A percentile compares a stretch with the other conserved stretches of the same genome.
These are phyloP conservation scores for Achaetomium macrosporum DNA, from an alignment of 2,329 filamentous ascomycete genomes.

Conservation along the genomic window DNA sequence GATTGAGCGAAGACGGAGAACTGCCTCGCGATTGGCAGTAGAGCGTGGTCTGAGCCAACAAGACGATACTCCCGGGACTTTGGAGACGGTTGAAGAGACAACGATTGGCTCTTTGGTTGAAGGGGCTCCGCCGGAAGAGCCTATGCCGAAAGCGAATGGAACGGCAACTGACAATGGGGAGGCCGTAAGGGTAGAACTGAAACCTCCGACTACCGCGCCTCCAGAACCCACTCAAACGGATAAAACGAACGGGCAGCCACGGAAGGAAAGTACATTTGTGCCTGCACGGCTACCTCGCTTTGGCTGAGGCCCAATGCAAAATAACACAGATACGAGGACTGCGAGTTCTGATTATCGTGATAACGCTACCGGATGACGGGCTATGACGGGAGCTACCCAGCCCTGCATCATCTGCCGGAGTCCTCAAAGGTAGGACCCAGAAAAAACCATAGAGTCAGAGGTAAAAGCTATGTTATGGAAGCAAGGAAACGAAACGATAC, in stretches of 20 bases:
- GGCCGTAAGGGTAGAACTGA: conserved; percentile 8
- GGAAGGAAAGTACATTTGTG: conserved; percentile 37
- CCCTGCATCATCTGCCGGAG: too few species aligned
- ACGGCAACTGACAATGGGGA: conserved; percentile 3
- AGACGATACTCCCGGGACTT: conserved; percentile 29
- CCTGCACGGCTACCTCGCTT: conserved; percentile 56
- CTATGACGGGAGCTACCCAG: too few species aligned
- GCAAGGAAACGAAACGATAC: neutral
- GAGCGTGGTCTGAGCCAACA: conserved; percentile 41
- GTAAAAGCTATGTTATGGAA: too few species aligned
- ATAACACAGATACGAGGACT: neutral
- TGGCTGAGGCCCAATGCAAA: conserved; percentile 29
- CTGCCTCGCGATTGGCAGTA: conserved; percentile 46
- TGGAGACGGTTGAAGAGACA: conserved; percentile 32
- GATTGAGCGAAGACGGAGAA: conserved; percentile 46
- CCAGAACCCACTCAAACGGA: conserved; percentile 4
- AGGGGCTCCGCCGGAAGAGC: neutral
- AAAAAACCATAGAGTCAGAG: too few species aligned
- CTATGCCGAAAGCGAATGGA: neutral
- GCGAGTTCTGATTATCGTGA: neutral
- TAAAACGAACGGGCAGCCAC: conserved; percentile 7
- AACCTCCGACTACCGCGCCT: neutral
- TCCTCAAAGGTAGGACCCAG: too few species aligned
- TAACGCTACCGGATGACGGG: neutral
- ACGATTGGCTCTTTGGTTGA: conserved; percentile 26